Conservation (phyloP, 441 rosid genomes). For the Populus hybrid region DNA sequence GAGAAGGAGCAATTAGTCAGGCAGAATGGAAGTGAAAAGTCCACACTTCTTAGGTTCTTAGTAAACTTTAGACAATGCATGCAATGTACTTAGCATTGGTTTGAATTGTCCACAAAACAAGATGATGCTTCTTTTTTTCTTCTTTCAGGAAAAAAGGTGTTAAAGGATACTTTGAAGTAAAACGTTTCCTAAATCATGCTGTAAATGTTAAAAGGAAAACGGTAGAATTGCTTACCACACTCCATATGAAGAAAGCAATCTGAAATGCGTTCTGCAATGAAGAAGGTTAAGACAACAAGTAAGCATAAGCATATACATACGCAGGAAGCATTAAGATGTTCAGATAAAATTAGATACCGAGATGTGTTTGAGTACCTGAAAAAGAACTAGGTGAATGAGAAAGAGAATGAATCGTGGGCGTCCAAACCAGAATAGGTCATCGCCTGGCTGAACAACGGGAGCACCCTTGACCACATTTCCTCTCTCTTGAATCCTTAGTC, state of each 20-base stretch:
- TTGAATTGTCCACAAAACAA: neutral
- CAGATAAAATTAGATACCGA: neutral
- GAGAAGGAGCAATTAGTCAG: neutral
- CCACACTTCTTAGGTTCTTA: neutral
- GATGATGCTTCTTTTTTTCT: no score
- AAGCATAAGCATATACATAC: neutral
- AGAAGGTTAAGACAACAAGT: neutral
- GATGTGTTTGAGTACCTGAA: slow-evolving; percentile 53
- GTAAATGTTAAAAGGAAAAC: neutral
- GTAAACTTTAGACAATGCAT: neutral
- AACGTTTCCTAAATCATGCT: neutral
- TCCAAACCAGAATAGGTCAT: slow-evolving; percentile 97
- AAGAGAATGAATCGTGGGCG: slow-evolving; percentile 81
- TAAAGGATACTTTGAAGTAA: neutral
- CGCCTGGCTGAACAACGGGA: slow-evolving; percentile 81
- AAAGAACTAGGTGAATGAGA: slow-evolving; percentile 79
- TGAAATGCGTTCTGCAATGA: slow-evolving; percentile 74
- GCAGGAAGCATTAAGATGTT: neutral
- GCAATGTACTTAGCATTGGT: neutral
- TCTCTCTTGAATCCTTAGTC: slow-evolving; percentile 73
- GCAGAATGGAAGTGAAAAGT: neutral
- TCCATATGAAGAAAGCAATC: slow-evolving; percentile 81
- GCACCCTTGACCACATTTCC: slow-evolving; percentile 90
- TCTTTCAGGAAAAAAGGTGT: neutral
- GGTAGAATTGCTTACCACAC: slow-evolving; percentile 41